Conservation (phyloP, 495 filamentous ascomycete genomes). For the Pseudevernia furfuracea region DNA sequence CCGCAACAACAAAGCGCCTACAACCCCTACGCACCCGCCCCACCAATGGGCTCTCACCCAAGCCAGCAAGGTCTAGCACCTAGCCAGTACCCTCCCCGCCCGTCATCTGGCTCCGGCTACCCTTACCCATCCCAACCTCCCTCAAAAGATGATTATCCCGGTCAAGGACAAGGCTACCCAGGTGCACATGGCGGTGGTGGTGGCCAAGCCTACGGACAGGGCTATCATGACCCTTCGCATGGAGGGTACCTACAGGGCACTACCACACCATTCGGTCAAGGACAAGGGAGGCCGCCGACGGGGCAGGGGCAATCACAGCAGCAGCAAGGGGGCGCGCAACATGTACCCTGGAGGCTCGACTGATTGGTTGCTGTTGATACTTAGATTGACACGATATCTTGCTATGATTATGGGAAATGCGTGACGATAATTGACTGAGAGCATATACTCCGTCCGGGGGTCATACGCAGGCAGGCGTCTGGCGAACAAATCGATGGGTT, state of each 20-base stretch:
- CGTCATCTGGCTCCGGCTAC: conserved; percentile 1
- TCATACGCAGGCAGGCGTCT: background rate
- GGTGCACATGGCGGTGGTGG: conserved; percentile 9
- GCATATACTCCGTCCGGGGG: background rate
- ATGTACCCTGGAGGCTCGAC: background rate
- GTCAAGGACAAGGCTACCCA: conserved; percentile 8
- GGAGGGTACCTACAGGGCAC: background rate
- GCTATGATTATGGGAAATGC: background rate
- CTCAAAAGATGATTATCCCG: conserved; percentile 5
- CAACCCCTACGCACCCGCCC: conserved; percentile 11
- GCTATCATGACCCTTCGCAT: conserved; percentile 6
- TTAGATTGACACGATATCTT: background rate
- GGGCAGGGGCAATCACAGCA: conserved; percentile 3
- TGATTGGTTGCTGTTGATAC: background rate
- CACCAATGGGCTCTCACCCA: conserved; percentile 20
- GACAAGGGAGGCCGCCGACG: background rate
- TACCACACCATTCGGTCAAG: background rate
- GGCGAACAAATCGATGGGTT: background rate
- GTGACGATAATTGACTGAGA: background rate
- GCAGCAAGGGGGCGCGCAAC: background rate
- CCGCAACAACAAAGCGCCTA: conserved; percentile 11
- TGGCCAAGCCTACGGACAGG: conserved; percentile 21
- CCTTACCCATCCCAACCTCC: conserved; percentile 13
- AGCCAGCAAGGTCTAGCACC: conserved; percentile 15
- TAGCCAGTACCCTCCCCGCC: conserved; percentile 12